These are phyloP conservation scores for Pseudopyrenochaeta lycopersici DNA, from an alignment of 2,329 filamentous ascomycete genomes.

Conservation along the genomic window DNA sequence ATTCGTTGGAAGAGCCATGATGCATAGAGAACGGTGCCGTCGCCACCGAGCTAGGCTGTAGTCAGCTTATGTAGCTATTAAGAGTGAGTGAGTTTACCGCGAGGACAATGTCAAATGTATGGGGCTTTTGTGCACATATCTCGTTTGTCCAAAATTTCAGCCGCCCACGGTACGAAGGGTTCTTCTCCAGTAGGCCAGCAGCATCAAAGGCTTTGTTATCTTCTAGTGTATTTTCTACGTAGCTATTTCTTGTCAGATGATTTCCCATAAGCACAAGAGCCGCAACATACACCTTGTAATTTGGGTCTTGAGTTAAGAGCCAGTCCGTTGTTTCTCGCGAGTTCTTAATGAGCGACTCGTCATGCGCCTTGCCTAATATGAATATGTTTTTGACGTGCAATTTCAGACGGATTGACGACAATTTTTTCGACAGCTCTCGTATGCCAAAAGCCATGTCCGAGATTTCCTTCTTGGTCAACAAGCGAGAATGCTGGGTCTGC, in stretches of 20 bases:
- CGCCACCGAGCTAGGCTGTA: constrained; percentile 72
- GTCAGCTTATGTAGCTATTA: constrained; percentile 2
- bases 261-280: background rate
- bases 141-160: constrained; percentile 85
- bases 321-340: constrained; percentile 81
- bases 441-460: constrained; percentile 98
- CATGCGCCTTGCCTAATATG: constrained; percentile 90
- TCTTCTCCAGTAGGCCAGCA: constrained; percentile 71
- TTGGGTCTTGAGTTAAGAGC: constrained; percentile 76
- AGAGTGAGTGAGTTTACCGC: constrained; percentile 60
- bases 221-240: constrained; percentile 79
- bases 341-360: constrained; percentile 78
- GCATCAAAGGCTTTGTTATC: constrained; percentile 78
- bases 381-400: constrained; percentile 86
- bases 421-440: constrained; percentile 83
- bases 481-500: constrained; percentile 66
- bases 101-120: constrained; percentile 92
- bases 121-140: constrained; percentile 79
- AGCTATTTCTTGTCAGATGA: constrained; percentile 42
- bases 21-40: constrained; percentile 96
- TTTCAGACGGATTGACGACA: constrained; percentile 83
- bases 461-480: constrained; percentile 92
- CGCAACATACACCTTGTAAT: constrained; percentile 73
- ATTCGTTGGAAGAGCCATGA: constrained; percentile 97
- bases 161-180: constrained; percentile 63